Percentiles rank a stretch among this genome's conserved stretches.
Evolutionary conservation across 2,329 filamentous ascomycete species (phyloP).

Genomic region (Hypoxylon sp.): DNA sequence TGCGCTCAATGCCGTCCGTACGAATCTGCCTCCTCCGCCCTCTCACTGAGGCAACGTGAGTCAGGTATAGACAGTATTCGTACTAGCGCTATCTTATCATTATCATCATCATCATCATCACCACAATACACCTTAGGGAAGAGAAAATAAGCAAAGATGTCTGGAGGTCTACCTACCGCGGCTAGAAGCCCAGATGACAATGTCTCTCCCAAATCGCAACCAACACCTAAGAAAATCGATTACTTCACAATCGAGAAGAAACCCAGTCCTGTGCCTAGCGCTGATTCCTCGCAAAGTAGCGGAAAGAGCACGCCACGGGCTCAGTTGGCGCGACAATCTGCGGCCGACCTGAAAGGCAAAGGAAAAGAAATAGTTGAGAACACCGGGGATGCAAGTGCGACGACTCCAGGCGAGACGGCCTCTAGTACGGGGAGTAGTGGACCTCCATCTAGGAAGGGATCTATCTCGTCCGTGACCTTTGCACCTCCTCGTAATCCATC

Average conservation of each 20-base stretch:
- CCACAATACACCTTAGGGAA: slow-evolving; percentile 32
- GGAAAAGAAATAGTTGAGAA: slow-evolving; percentile 50
- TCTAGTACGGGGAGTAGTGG: slow-evolving; percentile 56
- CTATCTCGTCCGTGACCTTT: slow-evolving; percentile 65
- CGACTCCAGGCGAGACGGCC: slow-evolving; percentile 55
- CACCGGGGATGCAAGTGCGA: slow-evolving; percentile 53
- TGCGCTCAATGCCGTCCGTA: slow-evolving; percentile 56
- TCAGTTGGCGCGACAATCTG: slow-evolving; percentile 31
- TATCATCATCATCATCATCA: background rate
- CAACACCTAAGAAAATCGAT: slow-evolving; percentile 47
- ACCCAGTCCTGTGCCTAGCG: slow-evolving; percentile 14
- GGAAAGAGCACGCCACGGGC: slow-evolving; percentile 33
- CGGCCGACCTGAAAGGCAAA: slow-evolving; percentile 37
- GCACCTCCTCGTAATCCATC: slow-evolving; percentile 60
- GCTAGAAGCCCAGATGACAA: slow-evolving; percentile 50
- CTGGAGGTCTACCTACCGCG: slow-evolving; percentile 43
- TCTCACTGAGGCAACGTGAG: slow-evolving; percentile 60
- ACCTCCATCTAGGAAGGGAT: slow-evolving; percentile 61
- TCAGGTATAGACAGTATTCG: slow-evolving; percentile 53
- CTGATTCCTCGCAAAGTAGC: slow-evolving; percentile 29
- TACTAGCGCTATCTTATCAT: slow-evolving; percentile 29
- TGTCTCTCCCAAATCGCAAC: slow-evolving; percentile 51
- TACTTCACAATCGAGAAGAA: slow-evolving; percentile 51
- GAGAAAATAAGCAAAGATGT: slow-evolving; percentile 45
- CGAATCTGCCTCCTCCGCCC: slow-evolving; percentile 60